Conservation (phyloP, 108 stramenopile species). For the Fragilariopsis cylindrus region DNA sequence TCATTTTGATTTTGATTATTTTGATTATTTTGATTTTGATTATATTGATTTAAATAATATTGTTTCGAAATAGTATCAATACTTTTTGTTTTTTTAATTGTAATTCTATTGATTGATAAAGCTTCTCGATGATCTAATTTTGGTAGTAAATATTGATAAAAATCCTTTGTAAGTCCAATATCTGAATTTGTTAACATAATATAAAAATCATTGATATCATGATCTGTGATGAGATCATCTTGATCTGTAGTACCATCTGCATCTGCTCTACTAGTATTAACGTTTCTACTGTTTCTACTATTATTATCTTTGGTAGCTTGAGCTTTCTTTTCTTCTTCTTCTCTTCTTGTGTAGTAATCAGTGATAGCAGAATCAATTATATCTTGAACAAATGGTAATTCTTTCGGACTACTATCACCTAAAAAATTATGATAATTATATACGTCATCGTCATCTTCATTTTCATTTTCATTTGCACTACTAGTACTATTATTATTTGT, state of each 20-base stretch:
- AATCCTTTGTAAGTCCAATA: conserved; percentile 15
- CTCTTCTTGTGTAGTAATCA: too few relatives aligned
- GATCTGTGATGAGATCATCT: background rate
- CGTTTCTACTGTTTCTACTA: background rate
- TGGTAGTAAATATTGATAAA: background rate
- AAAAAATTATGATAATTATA: too few relatives aligned
- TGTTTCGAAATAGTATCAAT: background rate
- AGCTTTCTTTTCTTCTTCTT: too few relatives aligned
- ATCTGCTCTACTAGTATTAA: too few relatives aligned
- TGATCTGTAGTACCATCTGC: too few relatives aligned
- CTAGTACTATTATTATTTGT: too few relatives aligned
- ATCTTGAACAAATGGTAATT: conserved; percentile 19
- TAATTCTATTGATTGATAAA: conserved; percentile 21
- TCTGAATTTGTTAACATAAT: conserved; percentile 1
- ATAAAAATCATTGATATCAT: conserved; percentile 5
- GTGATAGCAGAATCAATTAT: conserved; percentile 10
- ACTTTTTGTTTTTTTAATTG: background rate
- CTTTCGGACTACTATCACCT: background rate
- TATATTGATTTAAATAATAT: background rate
- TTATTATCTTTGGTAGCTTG: background rate
- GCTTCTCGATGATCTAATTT: background rate
- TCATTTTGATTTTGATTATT: too few relatives aligned
- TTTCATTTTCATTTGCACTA: too few relatives aligned
- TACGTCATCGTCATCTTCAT: too few relatives aligned
- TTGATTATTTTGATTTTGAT: background rate